A percentile compares a stretch with the other conserved stretches of the same genome.
Conservation (phyloP, 495 filamentous ascomycete species). For the Aspergillus coremiiformis region DNA sequence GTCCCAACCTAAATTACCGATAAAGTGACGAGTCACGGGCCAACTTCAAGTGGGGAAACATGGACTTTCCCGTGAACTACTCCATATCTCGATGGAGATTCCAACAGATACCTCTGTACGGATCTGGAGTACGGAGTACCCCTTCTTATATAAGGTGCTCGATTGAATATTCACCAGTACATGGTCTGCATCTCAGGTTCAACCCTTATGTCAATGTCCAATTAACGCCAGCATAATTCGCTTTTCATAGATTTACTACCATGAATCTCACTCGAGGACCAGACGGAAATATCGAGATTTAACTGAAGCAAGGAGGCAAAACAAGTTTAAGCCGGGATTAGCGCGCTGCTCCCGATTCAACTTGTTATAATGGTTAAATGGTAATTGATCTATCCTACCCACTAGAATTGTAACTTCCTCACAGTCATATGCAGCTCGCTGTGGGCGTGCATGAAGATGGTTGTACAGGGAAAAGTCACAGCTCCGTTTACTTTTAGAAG, state of each 20-base stretch:
- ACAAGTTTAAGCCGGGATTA: not conserved
- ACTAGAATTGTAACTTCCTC: not conserved
- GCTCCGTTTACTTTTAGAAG: not conserved
- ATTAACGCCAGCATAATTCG: not conserved
- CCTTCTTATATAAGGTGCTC: not conserved
- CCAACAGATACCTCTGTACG: not conserved
- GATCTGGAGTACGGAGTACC: not conserved
- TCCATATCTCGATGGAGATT: not conserved
- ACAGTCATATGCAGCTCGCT: not conserved
- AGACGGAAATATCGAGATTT: not conserved
- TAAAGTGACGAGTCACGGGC: not conserved
- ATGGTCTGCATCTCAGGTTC: not conserved
- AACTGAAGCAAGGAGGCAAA: not conserved
- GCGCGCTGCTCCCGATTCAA: not conserved
- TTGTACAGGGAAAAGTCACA: not conserved
- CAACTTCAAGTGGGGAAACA: not conserved
- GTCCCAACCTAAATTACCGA: not conserved
- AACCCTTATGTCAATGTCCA: not conserved
- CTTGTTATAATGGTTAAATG: not conserved
- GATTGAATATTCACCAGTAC: too few species aligned
- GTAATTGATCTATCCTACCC: not conserved
- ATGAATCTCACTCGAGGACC: not conserved
- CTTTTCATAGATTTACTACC: not conserved
- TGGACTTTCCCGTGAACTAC: not conserved
- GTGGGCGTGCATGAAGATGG: not conserved